Conservation (phyloP, 805 yeast species). For the Scheffersomyces stipitis region DNA sequence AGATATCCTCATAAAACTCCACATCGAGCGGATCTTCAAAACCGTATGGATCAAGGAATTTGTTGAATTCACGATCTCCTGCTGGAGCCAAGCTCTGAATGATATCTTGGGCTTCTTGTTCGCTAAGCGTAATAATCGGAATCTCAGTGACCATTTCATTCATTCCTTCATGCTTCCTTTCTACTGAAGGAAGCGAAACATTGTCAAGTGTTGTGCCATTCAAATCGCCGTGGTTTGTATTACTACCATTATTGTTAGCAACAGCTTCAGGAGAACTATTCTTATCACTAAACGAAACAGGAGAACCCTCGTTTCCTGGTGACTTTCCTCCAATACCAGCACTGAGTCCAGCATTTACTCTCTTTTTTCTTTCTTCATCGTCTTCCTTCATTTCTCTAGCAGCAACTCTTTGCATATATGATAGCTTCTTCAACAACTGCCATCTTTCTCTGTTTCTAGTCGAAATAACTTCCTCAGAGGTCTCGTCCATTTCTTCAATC, state of each 20-base stretch:
- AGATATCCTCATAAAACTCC: constrained; percentile 80
- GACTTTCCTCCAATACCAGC: constrained; percentile 2
- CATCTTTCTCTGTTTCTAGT: constrained; percentile 59
- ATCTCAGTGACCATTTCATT: constrained; percentile 11
- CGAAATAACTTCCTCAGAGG: constrained; percentile 36
- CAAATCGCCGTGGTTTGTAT: too few relatives aligned
- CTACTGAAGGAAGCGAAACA: not conserved
- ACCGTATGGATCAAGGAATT: constrained; percentile 79
- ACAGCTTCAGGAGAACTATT: constrained; percentile 6
- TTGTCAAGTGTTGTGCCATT: not conserved
- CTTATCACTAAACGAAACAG: too few relatives aligned
- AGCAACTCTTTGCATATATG: constrained; percentile 67
- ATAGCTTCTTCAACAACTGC: constrained; percentile 67
- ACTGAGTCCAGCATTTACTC: constrained; percentile 34
- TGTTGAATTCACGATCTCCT: constrained; percentile 32
- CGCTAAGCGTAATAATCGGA: constrained; percentile 45
- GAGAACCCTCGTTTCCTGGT: constrained; percentile 1
- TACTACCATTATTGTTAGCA: not conserved
- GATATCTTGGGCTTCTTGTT: constrained; percentile 41
- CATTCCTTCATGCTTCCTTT: constrained; percentile 4
- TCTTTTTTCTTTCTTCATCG: constrained; percentile 38
- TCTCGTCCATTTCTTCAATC: constrained; percentile 35
- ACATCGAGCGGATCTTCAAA: constrained; percentile 85
- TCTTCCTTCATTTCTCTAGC: constrained; percentile 45
- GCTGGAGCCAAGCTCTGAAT: constrained; percentile 41